Conservation (phyloP, 306 rosid genomes). For the Hippophae rhamnoides region DNA sequence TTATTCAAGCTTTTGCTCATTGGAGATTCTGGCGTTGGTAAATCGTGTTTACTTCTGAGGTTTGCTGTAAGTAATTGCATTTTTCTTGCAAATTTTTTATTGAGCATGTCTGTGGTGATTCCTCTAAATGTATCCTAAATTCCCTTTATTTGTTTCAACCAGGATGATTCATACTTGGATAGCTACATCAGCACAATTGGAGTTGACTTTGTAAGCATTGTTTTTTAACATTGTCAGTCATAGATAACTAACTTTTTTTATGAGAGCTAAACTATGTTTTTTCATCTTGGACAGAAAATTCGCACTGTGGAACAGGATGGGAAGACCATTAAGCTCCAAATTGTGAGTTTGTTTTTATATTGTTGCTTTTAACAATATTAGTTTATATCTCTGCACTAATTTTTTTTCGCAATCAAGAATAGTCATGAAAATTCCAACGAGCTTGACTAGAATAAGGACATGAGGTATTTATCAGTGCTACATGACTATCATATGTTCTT, state of each 20-base stretch:
- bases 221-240: neutral
- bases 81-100: too few species aligned
- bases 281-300: constrained; percentile 51
- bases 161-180: constrained; percentile 98
- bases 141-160: constrained; percentile 18
- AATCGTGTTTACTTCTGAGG: constrained; percentile 96
- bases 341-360: constrained; percentile 35
- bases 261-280: constrained; percentile 18
- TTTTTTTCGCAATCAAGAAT: too few species aligned
- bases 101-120: neutral
- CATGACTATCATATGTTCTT: neutral
- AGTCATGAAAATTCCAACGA: too few species aligned
- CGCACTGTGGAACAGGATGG: constrained; percentile 95
- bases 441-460: too few species aligned
- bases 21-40: constrained; percentile 98
- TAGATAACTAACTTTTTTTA: constrained; percentile 2
- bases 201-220: constrained; percentile 87
- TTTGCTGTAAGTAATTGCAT: constrained; percentile 72
- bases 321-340: constrained; percentile 87
- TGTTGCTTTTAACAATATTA: neutral
- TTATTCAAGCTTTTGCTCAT: constrained; percentile 93
- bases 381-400: too few species aligned
- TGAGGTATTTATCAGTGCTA: neutral
- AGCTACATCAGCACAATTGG: constrained; percentile 99
- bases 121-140: constrained; percentile 7